Base-by-base conservation (phyloP, 495 filamentous ascomycete species). In the Gamarada debralockiae region DNA sequence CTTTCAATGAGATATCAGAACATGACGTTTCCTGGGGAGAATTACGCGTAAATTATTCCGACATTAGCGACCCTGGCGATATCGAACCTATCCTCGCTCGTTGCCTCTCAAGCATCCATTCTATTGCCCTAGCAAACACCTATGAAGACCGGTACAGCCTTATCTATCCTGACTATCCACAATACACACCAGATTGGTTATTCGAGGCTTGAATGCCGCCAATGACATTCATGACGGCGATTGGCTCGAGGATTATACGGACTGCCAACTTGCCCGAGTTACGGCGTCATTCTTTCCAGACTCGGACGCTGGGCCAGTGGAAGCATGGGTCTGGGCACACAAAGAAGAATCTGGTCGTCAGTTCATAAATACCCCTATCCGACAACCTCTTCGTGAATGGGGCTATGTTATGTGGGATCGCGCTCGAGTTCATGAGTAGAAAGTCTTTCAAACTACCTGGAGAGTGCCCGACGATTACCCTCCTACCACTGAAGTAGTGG, bases 371-470 rank as follows among this genome's bases (percentile, higher is more conserved):
- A 15, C 37, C 48, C 12, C 24, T 37, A 23, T 25, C 18, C 37
- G 45, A 46, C 10, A 34, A 52, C 27, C 25, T 34, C 51, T 55
- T 1, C 49, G 53, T 15, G 42, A 53, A 24, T 57, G 58, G 49
- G 54, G 54, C 6, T 61, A 61, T 51, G 54, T 61, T 29, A 53
- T 57, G 50, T 61, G 54, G 58, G 58, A 61, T 15, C 49, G 15
- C 43, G 15, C 21, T 50, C 56, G 56, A 15, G 13, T 59, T n/a
- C 34, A 59, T 10, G 13, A 37, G 36, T 33, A 14, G 25, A 22
- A 27, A 15, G 27, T 50, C 31, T 42, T 55, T 15, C 13, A 47
- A 44, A 27, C 22, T 13, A 15, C 41, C 22, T 45, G 4, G 41
- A 15, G 22, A 3, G 2, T 0, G 22, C 41, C 41, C 10, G 41